Evolutionary conservation across 352 stramenopile species (phyloP).

Genomic region (Globisporangium apiculatum): DNA sequence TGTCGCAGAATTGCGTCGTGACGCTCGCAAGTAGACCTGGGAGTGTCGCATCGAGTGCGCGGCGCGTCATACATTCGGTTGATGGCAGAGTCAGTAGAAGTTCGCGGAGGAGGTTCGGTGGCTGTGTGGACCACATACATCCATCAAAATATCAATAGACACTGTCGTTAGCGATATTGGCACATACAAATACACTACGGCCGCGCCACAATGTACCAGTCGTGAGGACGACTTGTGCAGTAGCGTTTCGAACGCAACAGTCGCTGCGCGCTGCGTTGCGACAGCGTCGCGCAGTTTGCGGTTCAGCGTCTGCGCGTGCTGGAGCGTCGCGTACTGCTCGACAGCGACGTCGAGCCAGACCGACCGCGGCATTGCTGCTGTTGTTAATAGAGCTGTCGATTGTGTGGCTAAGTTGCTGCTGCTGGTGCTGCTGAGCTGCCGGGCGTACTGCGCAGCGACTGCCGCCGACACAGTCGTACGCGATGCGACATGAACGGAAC

Average conservation of each 20-base stretch:
- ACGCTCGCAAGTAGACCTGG: background rate
- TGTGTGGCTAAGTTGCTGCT: background rate
- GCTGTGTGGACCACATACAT: background rate
- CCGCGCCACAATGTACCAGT: background rate
- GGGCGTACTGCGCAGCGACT: conserved; percentile 1
- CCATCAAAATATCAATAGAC: background rate
- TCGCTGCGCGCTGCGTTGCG: conserved; percentile 33
- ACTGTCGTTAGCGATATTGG: too few relatives aligned
- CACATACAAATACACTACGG: background rate
- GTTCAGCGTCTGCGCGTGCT: conserved; percentile 34
- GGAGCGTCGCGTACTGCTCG: conserved; percentile 31
- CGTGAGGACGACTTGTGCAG: conserved; percentile 15
- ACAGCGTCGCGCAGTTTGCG: conserved; percentile 29
- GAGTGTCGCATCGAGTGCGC: background rate
- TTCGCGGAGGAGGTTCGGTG: background rate
- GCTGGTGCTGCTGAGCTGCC: background rate
- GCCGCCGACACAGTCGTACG: background rate
- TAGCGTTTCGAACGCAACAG: conserved; percentile 31
- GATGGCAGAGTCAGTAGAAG: background rate
- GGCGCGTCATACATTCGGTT: background rate
- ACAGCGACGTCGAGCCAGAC: conserved; percentile 39
- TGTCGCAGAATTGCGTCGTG: background rate
- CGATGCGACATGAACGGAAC: background rate
- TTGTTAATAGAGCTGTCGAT: background rate
- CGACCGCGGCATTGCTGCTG: background rate